phyloP scores from a whole-genome alignment of 108 stramenopile species.

The Conticribra guillardii region DNA sequence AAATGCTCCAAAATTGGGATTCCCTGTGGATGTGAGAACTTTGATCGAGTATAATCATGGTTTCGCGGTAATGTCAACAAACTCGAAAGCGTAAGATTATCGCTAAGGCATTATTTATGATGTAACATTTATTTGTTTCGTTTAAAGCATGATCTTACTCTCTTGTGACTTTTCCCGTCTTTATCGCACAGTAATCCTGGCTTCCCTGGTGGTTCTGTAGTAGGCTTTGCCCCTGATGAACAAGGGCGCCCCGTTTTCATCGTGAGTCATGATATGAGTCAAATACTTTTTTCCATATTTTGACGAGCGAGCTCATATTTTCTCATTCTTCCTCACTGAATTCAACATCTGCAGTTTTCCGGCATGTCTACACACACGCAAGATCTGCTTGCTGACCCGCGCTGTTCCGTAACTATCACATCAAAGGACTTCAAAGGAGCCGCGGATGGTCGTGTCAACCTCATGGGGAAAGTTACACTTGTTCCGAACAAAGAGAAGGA shows the following conservation, averaged over 20 bases:
- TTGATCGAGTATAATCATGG: constrained; percentile 89
- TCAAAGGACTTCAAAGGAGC: constrained; percentile 95
- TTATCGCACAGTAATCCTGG: constrained; percentile 79
- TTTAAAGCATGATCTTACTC: constrained; percentile 2
- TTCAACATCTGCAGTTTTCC: constrained; percentile 55
- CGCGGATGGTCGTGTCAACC: constrained; percentile 92
- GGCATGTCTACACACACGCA: constrained; percentile 94
- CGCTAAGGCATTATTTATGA: background rate
- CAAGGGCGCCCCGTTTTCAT: constrained; percentile 91
- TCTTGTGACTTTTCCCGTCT: too few species aligned
- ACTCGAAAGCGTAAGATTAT: constrained; percentile 69
- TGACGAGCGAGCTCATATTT: too few species aligned
- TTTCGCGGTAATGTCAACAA: constrained; percentile 88
- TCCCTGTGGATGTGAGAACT: constrained; percentile 71
- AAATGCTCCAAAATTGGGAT: constrained; percentile 73
- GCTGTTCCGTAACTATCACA: constrained; percentile 86
- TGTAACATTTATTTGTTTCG: background rate
- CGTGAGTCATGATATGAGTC: background rate
- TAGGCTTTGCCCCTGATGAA: constrained; percentile 94
- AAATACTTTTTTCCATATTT: too few species aligned
- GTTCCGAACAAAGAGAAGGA: constrained; percentile 63
- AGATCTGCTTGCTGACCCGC: constrained; percentile 82
- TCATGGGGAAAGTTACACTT: constrained; percentile 84
- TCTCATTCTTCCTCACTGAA: background rate
- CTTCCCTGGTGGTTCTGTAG: constrained; percentile 91